Evolutionary conservation across 306 rosid species (phyloP).

Genomic region (Cucurbita maxima): DNA sequence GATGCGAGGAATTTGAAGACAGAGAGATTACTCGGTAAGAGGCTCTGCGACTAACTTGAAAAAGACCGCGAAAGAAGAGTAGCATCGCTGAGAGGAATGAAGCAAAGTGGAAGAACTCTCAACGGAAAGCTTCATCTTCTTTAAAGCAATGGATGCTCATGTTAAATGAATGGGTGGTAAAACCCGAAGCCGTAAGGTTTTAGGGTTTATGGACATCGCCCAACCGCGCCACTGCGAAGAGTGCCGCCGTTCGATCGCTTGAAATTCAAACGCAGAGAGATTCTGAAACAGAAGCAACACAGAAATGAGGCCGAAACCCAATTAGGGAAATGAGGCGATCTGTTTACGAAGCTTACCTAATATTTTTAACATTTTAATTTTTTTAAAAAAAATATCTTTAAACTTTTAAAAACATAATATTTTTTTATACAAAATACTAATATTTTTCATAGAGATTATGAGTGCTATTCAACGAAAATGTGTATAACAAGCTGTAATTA

Average conservation of each 20-base stretch:
- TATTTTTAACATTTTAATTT: too few species aligned
- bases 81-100: conserved; percentile 31
- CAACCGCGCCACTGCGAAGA: neutral
- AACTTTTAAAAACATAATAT: too few species aligned
- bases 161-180: neutral
- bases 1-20: conserved; percentile 14
- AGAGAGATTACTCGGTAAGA: conserved; percentile 51
- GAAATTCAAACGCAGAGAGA: neutral
- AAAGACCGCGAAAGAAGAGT: conserved; percentile 42
- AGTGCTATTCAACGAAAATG: too few species aligned
- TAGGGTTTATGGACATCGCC: neutral
- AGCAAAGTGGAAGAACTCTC: neutral
- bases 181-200: neutral
- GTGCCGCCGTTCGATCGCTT: neutral
- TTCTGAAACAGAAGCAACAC: neutral
- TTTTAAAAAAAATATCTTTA: too few species aligned
- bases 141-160: conserved; percentile 14
- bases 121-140: conserved; percentile 6
- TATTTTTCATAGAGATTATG: too few species aligned
- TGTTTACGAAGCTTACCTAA: too few species aligned
- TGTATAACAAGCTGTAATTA: too few species aligned
- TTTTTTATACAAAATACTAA: too few species aligned
- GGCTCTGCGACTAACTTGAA: conserved; percentile 37
- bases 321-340: neutral
- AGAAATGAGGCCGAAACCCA: neutral